Evolutionary conservation across 225 moss, liverwort and hornwort genomes (phyloP).

Genomic region (Pseudoscleropodium purum): DNA sequence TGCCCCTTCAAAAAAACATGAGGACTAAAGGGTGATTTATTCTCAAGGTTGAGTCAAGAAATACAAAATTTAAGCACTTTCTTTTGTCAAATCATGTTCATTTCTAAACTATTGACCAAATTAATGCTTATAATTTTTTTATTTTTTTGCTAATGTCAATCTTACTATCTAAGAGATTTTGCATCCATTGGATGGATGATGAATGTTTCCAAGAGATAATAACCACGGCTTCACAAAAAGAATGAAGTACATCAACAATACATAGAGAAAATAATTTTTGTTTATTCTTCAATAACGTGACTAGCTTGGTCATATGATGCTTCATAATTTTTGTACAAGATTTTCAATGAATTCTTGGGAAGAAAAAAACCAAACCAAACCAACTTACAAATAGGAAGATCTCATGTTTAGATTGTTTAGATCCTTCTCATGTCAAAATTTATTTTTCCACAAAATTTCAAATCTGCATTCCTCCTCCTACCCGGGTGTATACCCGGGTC

Average conservation of each 20-base stretch:
- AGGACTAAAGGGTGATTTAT: fast-evolving
- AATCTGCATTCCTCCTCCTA: not conserved
- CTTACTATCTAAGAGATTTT: not conserved
- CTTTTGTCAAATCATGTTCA: not conserved
- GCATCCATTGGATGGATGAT: not conserved
- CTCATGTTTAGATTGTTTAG: not conserved
- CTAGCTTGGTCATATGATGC: not conserved
- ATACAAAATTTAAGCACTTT: too few species aligned
- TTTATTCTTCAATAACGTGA: not conserved
- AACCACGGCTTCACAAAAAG: fast-evolving
- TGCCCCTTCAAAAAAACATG: fast-evolving
- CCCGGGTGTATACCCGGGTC: not conserved
- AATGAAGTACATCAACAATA: not conserved
- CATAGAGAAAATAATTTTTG: not conserved
- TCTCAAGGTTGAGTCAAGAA: not conserved
- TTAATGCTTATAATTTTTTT: fast-evolving
- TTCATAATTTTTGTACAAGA: not conserved
- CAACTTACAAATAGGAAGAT: not conserved
- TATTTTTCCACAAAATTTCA: not conserved
- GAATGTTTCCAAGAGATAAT: not conserved
- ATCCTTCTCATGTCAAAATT: not conserved
- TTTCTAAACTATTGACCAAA: not conserved
- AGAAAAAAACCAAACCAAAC: not conserved
- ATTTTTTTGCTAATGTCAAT: too few species aligned
- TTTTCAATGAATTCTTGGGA: not conserved